Conservation (phyloP, 805 yeast genomes). For the Teunomyces pallodes region DNA sequence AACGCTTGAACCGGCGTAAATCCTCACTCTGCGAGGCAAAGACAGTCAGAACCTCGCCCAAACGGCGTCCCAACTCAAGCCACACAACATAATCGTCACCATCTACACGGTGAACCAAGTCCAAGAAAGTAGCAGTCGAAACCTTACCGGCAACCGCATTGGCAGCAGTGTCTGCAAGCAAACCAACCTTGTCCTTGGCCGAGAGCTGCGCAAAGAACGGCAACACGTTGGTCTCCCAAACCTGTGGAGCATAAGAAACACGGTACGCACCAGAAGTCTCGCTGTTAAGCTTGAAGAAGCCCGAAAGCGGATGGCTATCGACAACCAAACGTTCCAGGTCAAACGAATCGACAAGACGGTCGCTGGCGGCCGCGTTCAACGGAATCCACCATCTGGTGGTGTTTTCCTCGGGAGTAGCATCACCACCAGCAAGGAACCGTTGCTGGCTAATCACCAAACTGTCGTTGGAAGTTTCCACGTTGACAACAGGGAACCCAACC, state of each 20-base stretch:
- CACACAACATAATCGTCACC: slow-evolving; percentile 50
- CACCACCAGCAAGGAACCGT: slow-evolving; percentile 64
- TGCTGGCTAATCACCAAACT: slow-evolving; percentile 49
- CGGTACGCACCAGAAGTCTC: slow-evolving; percentile 53
- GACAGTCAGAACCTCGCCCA: slow-evolving; percentile 34
- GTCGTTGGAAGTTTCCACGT: slow-evolving; percentile 41
- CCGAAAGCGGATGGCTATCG: slow-evolving; percentile 19
- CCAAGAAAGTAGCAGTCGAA: slow-evolving; percentile 43
- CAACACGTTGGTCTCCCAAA: slow-evolving; percentile 40
- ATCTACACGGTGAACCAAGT: slow-evolving; percentile 33
- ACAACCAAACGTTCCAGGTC: slow-evolving; percentile 18
- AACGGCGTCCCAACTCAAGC: slow-evolving; percentile 47
- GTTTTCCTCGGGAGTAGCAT: slow-evolving; percentile 56
- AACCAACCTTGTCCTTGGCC: slow-evolving; percentile 50
- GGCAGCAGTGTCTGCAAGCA: slow-evolving; percentile 52
- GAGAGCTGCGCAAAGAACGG: slow-evolving; percentile 37
- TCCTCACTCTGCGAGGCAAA: slow-evolving; percentile 15
- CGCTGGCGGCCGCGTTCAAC: slow-evolving; percentile 21
- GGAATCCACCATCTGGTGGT: slow-evolving; percentile 60
- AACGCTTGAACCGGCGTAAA: slow-evolving; percentile 22
- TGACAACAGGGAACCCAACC: slow-evolving; percentile 70
- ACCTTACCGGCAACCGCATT: slow-evolving; percentile 47
- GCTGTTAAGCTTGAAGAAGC: slow-evolving; percentile 47
- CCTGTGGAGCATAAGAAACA: slow-evolving; percentile 46
- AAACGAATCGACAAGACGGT: slow-evolving; percentile 19